Conservation (phyloP, 2,329 filamentous ascomycete genomes). For the Pyricularia pennisetigena region DNA sequence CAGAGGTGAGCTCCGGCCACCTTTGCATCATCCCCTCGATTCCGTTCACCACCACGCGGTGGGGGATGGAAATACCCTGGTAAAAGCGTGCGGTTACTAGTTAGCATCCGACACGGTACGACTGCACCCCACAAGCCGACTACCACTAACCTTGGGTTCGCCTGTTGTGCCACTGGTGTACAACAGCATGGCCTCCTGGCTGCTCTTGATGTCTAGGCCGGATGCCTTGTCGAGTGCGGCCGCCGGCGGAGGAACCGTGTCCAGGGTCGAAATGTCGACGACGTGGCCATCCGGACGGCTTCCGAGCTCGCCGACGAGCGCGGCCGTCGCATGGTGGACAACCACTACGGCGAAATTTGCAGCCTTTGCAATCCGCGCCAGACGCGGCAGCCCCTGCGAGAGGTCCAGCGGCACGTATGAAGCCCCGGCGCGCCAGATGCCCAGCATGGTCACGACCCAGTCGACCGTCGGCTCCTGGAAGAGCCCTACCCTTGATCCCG, state of each 20-base stretch:
- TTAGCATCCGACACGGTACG: not conserved
- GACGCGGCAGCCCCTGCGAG: conserved; percentile 17
- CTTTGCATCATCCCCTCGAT: conserved; percentile 9
- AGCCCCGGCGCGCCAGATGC: conserved; percentile 21
- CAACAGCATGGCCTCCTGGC: conserved; percentile 37
- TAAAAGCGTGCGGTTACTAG: too few relatives aligned
- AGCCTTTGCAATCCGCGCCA: not conserved
- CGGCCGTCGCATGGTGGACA: not conserved
- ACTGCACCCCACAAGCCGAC: not conserved
- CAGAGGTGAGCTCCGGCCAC: conserved; percentile 6
- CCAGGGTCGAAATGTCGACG: not conserved
- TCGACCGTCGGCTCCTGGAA: conserved; percentile 15
- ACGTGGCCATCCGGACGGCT: not conserved
- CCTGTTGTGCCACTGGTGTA: conserved; percentile 69
- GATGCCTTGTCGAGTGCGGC: not conserved
- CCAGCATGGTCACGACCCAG: conserved; percentile 21
- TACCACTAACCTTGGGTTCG: conserved; percentile 49
- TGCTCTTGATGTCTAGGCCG: not conserved
- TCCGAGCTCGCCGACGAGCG: not conserved
- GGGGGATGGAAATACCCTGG: conserved; percentile 2
- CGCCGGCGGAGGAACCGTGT: too few relatives aligned
- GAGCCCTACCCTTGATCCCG: conserved; percentile 1
- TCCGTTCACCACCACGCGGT: conserved; percentile 6
- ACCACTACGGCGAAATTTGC: conserved; percentile 21
- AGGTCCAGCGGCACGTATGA: conserved; percentile 24